phyloP scores from a whole-genome alignment of 169 alveolate genomes.

The Theileria annulata region DNA sequence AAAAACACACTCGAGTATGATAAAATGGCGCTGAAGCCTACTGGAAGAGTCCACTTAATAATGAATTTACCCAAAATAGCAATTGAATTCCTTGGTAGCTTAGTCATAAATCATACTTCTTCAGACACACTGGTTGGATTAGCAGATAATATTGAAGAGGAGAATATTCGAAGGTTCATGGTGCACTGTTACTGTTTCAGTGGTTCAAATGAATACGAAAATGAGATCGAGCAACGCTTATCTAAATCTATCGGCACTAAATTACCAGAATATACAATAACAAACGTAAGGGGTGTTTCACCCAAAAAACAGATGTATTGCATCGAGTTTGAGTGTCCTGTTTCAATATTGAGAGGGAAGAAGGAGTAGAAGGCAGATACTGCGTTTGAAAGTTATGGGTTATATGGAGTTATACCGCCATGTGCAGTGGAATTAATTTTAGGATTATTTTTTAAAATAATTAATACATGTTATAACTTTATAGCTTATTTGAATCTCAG shows the following conservation, averaged over 20 bases:
- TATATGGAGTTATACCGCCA: neutral
- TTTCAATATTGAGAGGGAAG: conserved; percentile 3
- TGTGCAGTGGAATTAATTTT: neutral
- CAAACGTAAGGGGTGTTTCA: conserved; percentile 49
- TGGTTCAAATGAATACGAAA: conserved; percentile 20
- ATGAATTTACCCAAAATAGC: conserved; percentile 90
- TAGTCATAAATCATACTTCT: conserved; percentile 1
- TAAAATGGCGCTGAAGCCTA: conserved; percentile 28
- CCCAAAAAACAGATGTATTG: conserved; percentile 66
- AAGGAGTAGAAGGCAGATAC: neutral
- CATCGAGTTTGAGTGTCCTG: conserved; percentile 52
- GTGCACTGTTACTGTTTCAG: conserved; percentile 60
- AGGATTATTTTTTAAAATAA: neutral
- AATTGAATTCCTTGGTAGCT: conserved; percentile 82
- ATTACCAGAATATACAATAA: conserved; percentile 8
- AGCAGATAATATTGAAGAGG: conserved; percentile 6
- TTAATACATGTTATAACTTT: neutral
- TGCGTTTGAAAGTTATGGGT: neutral
- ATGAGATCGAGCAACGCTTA: conserved; percentile 24
- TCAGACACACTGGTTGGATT: conserved; percentile 43
- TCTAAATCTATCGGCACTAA: neutral
- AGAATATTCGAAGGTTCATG: conserved; percentile 14
- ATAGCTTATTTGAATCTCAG: neutral
- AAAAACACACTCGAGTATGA: conserved; percentile 36
- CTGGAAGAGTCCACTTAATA: conserved; percentile 70